Base-by-base conservation (phyloP, 768 basidiomycete genomes). In the Boletus barrowsii region DNA sequence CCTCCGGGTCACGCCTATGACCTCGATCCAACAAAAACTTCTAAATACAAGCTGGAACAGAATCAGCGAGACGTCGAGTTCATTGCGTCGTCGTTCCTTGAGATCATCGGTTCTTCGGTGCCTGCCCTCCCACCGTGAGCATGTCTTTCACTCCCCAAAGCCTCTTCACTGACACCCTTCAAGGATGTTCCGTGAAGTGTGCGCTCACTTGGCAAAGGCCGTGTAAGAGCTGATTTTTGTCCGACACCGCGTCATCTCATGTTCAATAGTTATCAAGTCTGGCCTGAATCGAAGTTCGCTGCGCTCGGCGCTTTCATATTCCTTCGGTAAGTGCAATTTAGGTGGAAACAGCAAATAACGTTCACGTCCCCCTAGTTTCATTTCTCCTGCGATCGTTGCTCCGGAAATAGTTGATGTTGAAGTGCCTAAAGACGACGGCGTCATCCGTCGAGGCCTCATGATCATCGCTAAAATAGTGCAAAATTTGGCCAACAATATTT, bases 261-360 rank as follows among this genome's bases (percentile, higher is more conserved):
- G 8, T 47, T 48, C 53, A 39, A 55, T 53, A 82, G 90, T 13
- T 75, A 79, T 49, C 78, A 81, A 53, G 76, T 84, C 13, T 91
- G 87, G 87, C 89, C 90, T 0, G 84, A 88, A 47, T 78, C 88
- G 5, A 90, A 88, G 67, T 90, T 86, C 63, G 81, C 88, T 22
- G 89, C 90, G 1, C 79, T 91, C 37, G 92, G 93, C 22, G 90
- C 93, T 11, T 93, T 97, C 75, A 87, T 98, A 55, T 97, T 98
- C 66, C 75, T 98, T 41, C 82, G 94, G 83, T 88, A 62, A 35
- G 73, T 62, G 11, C 10, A 48, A 35, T 11, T 5, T 39, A 40
- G 9, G 40, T 20, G n/a, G 20, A 29, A 22, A 14, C 17, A 11
- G 9, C 0, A 22, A 48, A 37, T 51, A 24, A 37, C 56, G 52